These are phyloP conservation scores for Arctium minus DNA, from an alignment of 129 eudicot genomes.

Conservation along the genomic window DNA sequence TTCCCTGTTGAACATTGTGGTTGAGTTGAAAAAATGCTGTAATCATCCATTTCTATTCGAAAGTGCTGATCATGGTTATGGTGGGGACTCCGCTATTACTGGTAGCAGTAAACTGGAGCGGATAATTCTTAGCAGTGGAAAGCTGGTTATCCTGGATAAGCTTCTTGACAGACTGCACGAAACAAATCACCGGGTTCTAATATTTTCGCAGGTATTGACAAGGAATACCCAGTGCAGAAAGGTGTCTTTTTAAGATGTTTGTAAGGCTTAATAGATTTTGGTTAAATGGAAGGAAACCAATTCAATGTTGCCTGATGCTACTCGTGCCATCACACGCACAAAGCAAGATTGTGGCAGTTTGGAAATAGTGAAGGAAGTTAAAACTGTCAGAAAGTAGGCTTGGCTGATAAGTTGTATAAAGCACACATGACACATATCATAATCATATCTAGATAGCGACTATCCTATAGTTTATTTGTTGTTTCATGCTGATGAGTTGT, in stretches of 20 bases:
- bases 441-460: neutral
- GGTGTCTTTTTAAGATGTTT: conserved; percentile 1
- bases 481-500: neutral
- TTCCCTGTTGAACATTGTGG: conserved; percentile 93
- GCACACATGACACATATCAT: neutral
- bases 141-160: conserved; percentile 92
- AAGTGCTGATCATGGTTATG: conserved; percentile 99
- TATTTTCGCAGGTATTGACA: conserved; percentile 82
- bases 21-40: conserved; percentile 98
- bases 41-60: conserved; percentile 97
- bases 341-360: conserved; percentile 4
- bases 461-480: neutral
- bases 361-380: neutral
- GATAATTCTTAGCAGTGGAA: conserved; percentile 87
- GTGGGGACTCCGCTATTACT: conserved; percentile 72
- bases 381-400: neutral
- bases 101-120: conserved; percentile 94
- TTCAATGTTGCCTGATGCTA: neutral
- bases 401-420: conserved; percentile 5
- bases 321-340: conserved; percentile 7
- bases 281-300: neutral
- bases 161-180: conserved; percentile 85
- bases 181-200: conserved; percentile 92
- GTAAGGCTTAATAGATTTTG: conserved; percentile 5
- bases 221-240: neutral